Evolutionary conservation across 345 rosid species (phyloP).

Genomic region (Eucalyptus sp.): DNA sequence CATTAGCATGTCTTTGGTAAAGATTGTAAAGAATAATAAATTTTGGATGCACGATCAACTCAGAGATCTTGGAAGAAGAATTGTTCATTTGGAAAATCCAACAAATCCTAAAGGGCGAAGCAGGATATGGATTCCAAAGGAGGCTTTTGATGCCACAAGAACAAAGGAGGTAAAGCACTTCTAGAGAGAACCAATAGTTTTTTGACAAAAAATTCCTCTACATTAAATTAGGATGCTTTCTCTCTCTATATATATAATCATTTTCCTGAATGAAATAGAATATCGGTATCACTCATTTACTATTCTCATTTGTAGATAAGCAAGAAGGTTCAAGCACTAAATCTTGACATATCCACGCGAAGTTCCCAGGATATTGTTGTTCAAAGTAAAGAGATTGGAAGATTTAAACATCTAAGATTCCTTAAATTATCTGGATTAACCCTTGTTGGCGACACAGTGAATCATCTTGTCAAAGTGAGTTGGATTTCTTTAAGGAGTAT

Average conservation of each 20-base stretch:
- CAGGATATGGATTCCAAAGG: not conserved
- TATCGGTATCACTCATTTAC: not conserved
- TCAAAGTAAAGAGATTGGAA: not conserved
- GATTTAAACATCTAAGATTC: not conserved
- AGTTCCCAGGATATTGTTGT: accelerated
- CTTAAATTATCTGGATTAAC: not conserved
- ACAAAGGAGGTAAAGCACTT: not conserved
- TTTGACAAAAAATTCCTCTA: not conserved
- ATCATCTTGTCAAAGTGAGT: not conserved
- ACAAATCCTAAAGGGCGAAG: not conserved
- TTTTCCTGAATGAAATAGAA: not conserved
- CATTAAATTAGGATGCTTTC: not conserved
- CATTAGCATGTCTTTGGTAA: not conserved
- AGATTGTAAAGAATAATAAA: not conserved
- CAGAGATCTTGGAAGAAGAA: not conserved
- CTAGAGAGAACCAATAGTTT: not conserved
- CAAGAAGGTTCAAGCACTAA: not conserved
- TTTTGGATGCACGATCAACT: not conserved
- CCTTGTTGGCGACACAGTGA: not conserved
- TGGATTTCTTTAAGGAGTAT: not conserved
- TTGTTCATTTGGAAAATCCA: not conserved
- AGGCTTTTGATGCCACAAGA: not conserved
- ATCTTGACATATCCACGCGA: not conserved
- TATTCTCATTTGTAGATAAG: not conserved
- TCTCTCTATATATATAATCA: not conserved